Conservation (phyloP, 140 eudicot genomes). For the Ambrosia hybrid region DNA sequence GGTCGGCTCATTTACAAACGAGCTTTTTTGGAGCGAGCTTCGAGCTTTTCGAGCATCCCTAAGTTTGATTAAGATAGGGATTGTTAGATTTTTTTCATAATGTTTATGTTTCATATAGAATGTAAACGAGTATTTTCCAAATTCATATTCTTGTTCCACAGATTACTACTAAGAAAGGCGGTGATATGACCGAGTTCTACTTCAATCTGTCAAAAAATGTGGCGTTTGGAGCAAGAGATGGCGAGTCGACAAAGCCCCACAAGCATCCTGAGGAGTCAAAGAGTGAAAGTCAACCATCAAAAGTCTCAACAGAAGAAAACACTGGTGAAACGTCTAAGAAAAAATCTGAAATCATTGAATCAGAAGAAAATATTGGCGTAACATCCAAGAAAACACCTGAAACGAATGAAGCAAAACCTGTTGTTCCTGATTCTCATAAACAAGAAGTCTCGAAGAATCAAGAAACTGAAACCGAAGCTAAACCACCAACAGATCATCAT, state of each 20-base stretch:
- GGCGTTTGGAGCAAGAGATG: constrained; percentile 67
- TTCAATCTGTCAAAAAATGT: constrained; percentile 66
- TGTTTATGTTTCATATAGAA: neutral
- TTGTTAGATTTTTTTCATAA: too few species aligned
- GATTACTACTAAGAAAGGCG: constrained; percentile 17
- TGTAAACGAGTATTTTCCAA: neutral
- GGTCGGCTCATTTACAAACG: too few species aligned
- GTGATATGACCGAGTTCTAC: constrained; percentile 24
- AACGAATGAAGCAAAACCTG: constrained; percentile 24
- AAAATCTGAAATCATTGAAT: constrained; percentile 25
- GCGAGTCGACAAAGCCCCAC: constrained; percentile 27
- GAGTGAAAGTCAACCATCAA: constrained; percentile 23
- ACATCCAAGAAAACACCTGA: constrained; percentile 33
- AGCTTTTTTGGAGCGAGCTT: too few species aligned
- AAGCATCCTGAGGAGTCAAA: constrained; percentile 35
- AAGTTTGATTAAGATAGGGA: too few species aligned
- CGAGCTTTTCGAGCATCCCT: too few species aligned
- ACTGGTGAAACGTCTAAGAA: constrained; percentile 33
- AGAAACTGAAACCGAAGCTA: constrained; percentile 35
- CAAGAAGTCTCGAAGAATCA: constrained; percentile 29
- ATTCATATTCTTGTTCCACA: neutral
- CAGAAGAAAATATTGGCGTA: constrained; percentile 23
- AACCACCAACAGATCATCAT: constrained; percentile 59
- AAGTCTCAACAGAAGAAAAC: constrained; percentile 27
- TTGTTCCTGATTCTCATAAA: constrained; percentile 28